These are phyloP conservation scores for Trypanosoma cruzi DNA, from an alignment of 208 protist genomes.

Conservation along the genomic window DNA sequence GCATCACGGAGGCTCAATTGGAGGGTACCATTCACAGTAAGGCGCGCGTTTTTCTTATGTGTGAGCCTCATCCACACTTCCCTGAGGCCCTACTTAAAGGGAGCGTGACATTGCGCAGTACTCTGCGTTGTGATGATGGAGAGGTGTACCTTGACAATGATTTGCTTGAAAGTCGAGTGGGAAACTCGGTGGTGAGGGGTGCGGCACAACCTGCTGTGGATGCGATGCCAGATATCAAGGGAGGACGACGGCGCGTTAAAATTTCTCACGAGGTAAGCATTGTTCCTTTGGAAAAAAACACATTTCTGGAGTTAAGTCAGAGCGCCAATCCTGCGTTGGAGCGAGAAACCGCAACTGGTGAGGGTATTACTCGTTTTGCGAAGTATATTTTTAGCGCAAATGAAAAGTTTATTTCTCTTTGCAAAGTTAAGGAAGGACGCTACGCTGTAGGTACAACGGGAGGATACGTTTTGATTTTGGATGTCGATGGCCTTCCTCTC, in stretches of 20 bases:
- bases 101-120: conserved; percentile 80
- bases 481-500: conserved; percentile 79
- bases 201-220: not conserved
- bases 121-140: conserved; percentile 54
- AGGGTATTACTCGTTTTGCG: conserved; percentile 75
- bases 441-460: conserved; percentile 90
- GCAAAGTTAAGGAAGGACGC: conserved; percentile 73
- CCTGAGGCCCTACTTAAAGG: conserved; percentile 76
- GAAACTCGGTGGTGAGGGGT: conserved; percentile 21
- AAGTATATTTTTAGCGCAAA: conserved; percentile 85
- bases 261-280: conserved; percentile 90
- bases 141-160: conserved; percentile 73
- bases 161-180: conserved; percentile 51
- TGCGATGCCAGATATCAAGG: conserved; percentile 50
- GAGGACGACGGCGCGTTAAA: conserved; percentile 64
- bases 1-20: conserved; percentile 58
- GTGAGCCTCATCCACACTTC: conserved; percentile 91
- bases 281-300: conserved; percentile 85
- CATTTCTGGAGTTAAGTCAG: conserved; percentile 89
- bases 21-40: conserved; percentile 50
- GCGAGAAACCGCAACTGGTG: conserved; percentile 41
- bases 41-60: conserved; percentile 87
- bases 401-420: conserved; percentile 91
- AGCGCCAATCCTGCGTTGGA: conserved; percentile 56
- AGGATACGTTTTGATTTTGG: conserved; percentile 88